phyloP scores from a whole-genome alignment of 2,329 filamentous ascomycete genomes.

The Aspergillus amoenus region DNA sequence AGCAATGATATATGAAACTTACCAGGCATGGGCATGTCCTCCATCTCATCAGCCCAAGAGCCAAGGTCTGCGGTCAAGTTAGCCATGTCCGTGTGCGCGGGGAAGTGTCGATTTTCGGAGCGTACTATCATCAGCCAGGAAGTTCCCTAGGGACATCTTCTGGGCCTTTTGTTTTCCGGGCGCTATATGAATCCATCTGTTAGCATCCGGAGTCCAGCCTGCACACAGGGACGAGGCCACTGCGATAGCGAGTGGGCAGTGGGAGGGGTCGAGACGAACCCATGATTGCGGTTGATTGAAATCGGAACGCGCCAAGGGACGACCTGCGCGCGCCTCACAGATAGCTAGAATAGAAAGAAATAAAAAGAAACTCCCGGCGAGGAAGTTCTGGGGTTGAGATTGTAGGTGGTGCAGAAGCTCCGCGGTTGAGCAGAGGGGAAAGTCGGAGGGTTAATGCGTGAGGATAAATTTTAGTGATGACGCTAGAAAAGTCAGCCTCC shows the following conservation, averaged over 20 bases:
- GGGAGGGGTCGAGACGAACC: slow-evolving; percentile 38
- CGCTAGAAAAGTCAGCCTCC: slow-evolving; percentile 43
- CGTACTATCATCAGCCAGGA: slow-evolving; percentile 89
- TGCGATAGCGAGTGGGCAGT: slow-evolving; percentile 9
- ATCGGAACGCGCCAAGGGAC: slow-evolving; percentile 38
- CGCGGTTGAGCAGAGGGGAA: slow-evolving; percentile 28
- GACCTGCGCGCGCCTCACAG: slow-evolving; percentile 42
- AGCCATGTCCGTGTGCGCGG: slow-evolving; percentile 26
- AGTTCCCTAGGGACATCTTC: slow-evolving; percentile 97
- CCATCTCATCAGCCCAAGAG: slow-evolving; percentile 99
- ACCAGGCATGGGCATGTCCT: slow-evolving; percentile 76
- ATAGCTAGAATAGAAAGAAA: slow-evolving; percentile 22
- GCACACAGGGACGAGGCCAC: slow-evolving; percentile 9
- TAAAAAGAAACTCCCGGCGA: slow-evolving; percentile 18
- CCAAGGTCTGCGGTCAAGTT: slow-evolving; percentile 60
- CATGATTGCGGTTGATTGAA: slow-evolving; percentile 59
- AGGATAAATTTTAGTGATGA: slow-evolving; percentile 45
- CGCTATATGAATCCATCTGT: slow-evolving; percentile 57
- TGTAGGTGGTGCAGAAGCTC: slow-evolving; percentile 24
- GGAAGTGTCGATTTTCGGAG: slow-evolving; percentile 23
- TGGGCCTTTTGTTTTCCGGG: slow-evolving; percentile 90
- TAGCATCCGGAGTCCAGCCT: slow-evolving; percentile 38
- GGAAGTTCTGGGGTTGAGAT: slow-evolving; percentile 22
- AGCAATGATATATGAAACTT: slow-evolving; percentile 40
- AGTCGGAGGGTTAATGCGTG: slow-evolving; percentile 37